A percentile compares a stretch with the other conserved stretches of the same genome.
Evolutionary conservation across 306 rosid genomes (phyloP).

Genomic region (Trifolium fragiferum): DNA sequence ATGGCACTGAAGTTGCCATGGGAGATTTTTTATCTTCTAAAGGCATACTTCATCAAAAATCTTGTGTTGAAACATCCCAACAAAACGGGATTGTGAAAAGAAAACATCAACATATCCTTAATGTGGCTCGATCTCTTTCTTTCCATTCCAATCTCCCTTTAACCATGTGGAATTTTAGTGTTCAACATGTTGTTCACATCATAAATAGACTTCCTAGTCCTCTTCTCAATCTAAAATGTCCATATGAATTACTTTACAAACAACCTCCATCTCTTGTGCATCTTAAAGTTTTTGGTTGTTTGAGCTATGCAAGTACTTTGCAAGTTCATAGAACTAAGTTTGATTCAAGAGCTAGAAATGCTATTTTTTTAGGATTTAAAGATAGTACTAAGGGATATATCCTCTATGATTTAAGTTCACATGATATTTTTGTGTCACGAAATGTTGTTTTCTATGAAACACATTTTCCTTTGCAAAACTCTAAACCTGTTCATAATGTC

Average conservation of each 20-base stretch:
- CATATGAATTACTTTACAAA: background rate
- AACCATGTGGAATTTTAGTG: background rate
- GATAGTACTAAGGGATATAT: background rate
- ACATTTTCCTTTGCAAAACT: background rate
- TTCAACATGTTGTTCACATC: background rate
- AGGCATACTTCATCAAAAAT: background rate
- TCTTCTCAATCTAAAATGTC: background rate
- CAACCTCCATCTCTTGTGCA: background rate
- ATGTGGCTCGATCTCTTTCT: background rate
- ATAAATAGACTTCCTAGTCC: background rate
- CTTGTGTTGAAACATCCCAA: background rate
- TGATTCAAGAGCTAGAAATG: background rate
- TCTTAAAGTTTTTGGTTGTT: background rate
- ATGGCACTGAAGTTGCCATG: background rate
- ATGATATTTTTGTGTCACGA: background rate
- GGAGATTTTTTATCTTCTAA: background rate
- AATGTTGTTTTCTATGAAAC: background rate
- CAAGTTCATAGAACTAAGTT: background rate
- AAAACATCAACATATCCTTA: too few species aligned
- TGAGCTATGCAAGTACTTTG: background rate
- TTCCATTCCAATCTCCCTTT: background rate
- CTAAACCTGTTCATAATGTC: background rate
- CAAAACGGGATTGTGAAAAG: background rate
- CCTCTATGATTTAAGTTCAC: background rate
- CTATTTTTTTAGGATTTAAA: background rate